A percentile compares a stretch with the other conserved stretches of the same genome.
Conservation (phyloP, 2,329 filamentous ascomycete genomes). For the Trichoderma sp. region DNA sequence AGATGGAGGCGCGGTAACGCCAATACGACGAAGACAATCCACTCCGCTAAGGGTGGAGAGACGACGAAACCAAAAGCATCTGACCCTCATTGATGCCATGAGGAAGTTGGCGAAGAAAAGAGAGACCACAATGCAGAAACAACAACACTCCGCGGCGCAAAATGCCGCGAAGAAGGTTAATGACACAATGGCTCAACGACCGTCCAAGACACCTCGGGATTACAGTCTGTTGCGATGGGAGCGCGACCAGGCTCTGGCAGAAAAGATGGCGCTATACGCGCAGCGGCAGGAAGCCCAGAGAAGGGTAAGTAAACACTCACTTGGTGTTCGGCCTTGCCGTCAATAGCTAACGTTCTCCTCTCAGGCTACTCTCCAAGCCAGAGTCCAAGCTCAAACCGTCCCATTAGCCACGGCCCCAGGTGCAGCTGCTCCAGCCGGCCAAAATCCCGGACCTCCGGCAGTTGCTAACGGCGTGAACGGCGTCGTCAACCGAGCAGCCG, state of each 20-base stretch:
- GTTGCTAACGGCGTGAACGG: constrained; percentile 30
- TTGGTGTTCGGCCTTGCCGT: background rate
- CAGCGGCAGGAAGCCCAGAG: constrained; percentile 59
- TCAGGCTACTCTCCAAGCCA: constrained; percentile 45
- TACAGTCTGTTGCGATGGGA: constrained; percentile 89
- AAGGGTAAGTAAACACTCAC: constrained; percentile 43
- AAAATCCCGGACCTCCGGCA: constrained; percentile 28
- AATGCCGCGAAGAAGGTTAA: constrained; percentile 79
- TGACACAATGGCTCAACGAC: constrained; percentile 54
- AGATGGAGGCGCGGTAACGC: constrained; percentile 32
- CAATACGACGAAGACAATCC: constrained; percentile 64
- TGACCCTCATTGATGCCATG: constrained; percentile 91
- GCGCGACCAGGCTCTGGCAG: constrained; percentile 66
- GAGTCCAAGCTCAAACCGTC: constrained; percentile 43
- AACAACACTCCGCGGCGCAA: constrained; percentile 75
- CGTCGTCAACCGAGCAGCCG: constrained; percentile 35
- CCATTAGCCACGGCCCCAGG: constrained; percentile 44
- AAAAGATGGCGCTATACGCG: constrained; percentile 54
- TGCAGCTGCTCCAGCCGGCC: constrained; percentile 32
- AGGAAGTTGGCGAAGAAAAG: constrained; percentile 92
- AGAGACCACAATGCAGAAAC: constrained; percentile 80
- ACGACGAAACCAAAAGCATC: constrained; percentile 78
- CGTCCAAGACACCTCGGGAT: constrained; percentile 76
- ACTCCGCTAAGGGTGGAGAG: constrained; percentile 82
- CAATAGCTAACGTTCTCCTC: constrained; percentile 28